Base-by-base conservation (phyloP, 352 stramenopile genomes). In the Phytophthora boehmeriae region DNA sequence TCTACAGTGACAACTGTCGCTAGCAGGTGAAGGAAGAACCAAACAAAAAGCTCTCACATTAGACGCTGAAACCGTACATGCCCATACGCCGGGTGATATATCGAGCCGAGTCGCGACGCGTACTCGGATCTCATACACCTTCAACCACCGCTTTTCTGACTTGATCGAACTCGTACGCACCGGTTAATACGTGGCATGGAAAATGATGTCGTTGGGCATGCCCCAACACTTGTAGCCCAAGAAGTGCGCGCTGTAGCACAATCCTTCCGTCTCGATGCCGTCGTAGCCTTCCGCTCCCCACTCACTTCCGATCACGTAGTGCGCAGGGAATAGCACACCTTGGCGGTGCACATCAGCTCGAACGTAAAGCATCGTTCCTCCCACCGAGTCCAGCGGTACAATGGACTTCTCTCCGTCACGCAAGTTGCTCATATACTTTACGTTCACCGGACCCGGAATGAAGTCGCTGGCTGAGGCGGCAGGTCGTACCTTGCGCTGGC, bases 321-420 rank as follows among this genome's bases (percentile, higher is more conserved):
- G 51, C 22, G 68, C 46, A 28, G 72, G 28, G 43, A 80, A 80
- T 2, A 70, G 2, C 27, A 80, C 65, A 8, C 68, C 72, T n/a
- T 76, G 67, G 1, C 72, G 53, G 44, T 80, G 72, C 49, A 80
- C 39, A 25, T 77, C 72, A 8, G 68, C 71, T 5, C 39, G 30
- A 11, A 80, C 68, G 32, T 78, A 80, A 9, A 80, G 43, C 56
- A 76, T 68, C 27, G 63, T 76, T 5, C 63, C 71, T 10, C 71
- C 71, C 1, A 80, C 71, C 6, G 71, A 80, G 42, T 80, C 71
- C 2, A 80, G 47, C 16, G 47, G 27, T 5, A 76, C 30, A 52
- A 41, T 43, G 5, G 19, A 5, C 38, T 28, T 19, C 14, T 9
- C 3, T 32, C n/a, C 42, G 4, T 22, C 13, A 13, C 5, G 20